Evolutionary conservation across 2,329 filamentous ascomycete genomes (phyloP), one percentile per base, ranked within the genome.

Genomic region (Ophiocordyceps sinensis): DNA sequence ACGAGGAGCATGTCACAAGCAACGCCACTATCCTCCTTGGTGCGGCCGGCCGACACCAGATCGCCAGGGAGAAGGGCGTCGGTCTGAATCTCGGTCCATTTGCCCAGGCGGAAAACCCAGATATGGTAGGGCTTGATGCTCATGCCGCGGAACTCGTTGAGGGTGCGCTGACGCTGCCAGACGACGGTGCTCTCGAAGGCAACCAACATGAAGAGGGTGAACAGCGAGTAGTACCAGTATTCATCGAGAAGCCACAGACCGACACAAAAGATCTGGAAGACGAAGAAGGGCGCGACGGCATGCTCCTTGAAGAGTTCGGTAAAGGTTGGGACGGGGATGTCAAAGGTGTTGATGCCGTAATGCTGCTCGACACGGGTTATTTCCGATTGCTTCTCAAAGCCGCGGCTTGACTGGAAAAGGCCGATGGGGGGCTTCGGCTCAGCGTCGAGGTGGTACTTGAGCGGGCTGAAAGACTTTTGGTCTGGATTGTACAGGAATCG

Each of bases 161-260:
- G 66, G 2, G 93, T 98, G 51, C 89, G 77, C 73, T 98, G 91
- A 45, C 91, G 80, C 67, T 98, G 91, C 93, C 91, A 98, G 14
- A 98, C 93, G 31, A 98, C 93, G 3, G 91, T 98, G 61, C 88
- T 95, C 68, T 98, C 91, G 53, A 98, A 98, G 44, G 78, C 81
- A 50, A 98, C 86, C 42, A 98, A 77, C 93, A 98, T 98, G 67
- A 96, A 88, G 19, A 98, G 79, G 1, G 93, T 98, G 64, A 98
- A 98, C 17, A 98, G 76, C 46, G 91, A 96, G 67, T 98, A 98
- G 70, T 98, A 98, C 91, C 93, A 98, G 66, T 96, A 98, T 65
- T 98, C 93, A 57, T 98, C 91, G 57, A 98, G 68, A 79, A 96
- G 85, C 91, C 91, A 98, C 45, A 98, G 68, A 14, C 91, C 93